Base-by-base conservation (phyloP, 352 stramenopile genomes). In the Phytophthora boehmeriae region DNA sequence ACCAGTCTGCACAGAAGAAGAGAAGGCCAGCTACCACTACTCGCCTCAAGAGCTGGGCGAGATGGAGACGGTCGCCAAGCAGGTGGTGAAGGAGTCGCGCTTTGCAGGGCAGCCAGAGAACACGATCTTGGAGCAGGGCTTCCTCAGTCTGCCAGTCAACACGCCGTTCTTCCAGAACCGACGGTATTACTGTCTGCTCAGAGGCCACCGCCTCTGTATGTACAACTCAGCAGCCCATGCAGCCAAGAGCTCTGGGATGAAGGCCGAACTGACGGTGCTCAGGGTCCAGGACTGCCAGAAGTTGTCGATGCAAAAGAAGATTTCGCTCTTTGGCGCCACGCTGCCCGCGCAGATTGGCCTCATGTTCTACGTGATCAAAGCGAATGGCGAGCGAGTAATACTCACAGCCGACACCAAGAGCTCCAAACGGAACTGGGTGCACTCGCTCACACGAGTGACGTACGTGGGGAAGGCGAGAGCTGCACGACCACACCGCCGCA, bases 81-180 rank as follows among this genome's bases (percentile, higher is more conserved):
- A 85, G 34, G 45, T 73, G 22, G 66, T 83, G 38, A 66, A 68
- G 19, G 79, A 80, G 48, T 78, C 74, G 3, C 72, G 77, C 34
- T 86, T 87, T 32, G 75, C 60, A 0, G 71, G 59, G 2, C 75
- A 87, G 35, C 59, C 83, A 0, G 68, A 82, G n/a, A 45, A 85
- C 66, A 92, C 83, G 16, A 83, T 92, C 38, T 61, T 87, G 43
- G 76, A 90, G 48, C 83, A 92, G 44, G 83, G 83, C 6, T 90
- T 75, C 51, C 66, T 92, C 22, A 82, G 66, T 23, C 49, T 89
- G 23, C 78, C 76, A 1, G 67, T 73, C 35, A 70, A 78, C 49
- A 55, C 67, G 23, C 76, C 81, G 6, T 86, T 90, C 61, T 80
- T 89, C 49, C 83, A 90, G 59, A 71, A 63, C 55, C 75, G 74